These are phyloP conservation scores for Geopyxis carbonaria DNA, from an alignment of 495 filamentous ascomycete genomes.

Conservation along the genomic window DNA sequence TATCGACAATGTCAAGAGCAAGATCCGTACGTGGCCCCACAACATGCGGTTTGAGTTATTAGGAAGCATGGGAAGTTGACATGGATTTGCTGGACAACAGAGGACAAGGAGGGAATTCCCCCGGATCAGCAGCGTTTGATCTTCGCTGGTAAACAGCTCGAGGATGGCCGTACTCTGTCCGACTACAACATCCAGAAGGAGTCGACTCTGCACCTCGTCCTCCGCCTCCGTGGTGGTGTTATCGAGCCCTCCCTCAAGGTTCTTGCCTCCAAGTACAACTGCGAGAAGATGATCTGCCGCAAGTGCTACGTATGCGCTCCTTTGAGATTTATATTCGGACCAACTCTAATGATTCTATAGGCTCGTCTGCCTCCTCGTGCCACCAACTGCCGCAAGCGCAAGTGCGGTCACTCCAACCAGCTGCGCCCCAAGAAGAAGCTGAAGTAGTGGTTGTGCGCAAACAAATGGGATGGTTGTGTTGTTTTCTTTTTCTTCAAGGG, in stretches of 20 bases:
- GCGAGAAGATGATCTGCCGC: conserved; percentile 99
- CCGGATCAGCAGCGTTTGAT: conserved; percentile 98
- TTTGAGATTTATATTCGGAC: conserved; percentile 4
- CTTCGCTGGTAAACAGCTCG: conserved; percentile 98
- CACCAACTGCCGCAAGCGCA: conserved; percentile 99
- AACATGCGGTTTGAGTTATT: conserved; percentile 1
- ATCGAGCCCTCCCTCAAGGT: conserved; percentile 99
- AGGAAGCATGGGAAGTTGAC: conserved; percentile 23
- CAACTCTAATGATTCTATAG: conserved; percentile 28
- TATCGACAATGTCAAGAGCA: conserved; percentile 94
- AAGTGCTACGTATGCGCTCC: conserved; percentile 79
- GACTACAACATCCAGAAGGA: conserved; percentile 99
- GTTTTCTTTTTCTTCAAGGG: too few species aligned
- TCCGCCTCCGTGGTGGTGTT: conserved; percentile 97
- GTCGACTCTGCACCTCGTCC: conserved; percentile 96
- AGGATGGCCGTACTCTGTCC: conserved; percentile 94
- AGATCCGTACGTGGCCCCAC: conserved; percentile 34
- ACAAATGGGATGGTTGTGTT: too few species aligned
- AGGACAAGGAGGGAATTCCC: conserved; percentile 99
- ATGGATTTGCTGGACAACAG: conserved; percentile 39
- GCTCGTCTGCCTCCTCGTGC: conserved; percentile 94
- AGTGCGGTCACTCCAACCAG: conserved; percentile 99
- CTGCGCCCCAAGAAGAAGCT: conserved; percentile 99
- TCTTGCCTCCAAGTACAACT: conserved; percentile 97
- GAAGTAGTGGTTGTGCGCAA: too few species aligned